A percentile compares a stretch with the other conserved stretches of the same genome.
These are phyloP conservation scores for Ceratocystis variospora DNA, from an alignment of 2,329 filamentous ascomycete genomes.

Conservation along the genomic window DNA sequence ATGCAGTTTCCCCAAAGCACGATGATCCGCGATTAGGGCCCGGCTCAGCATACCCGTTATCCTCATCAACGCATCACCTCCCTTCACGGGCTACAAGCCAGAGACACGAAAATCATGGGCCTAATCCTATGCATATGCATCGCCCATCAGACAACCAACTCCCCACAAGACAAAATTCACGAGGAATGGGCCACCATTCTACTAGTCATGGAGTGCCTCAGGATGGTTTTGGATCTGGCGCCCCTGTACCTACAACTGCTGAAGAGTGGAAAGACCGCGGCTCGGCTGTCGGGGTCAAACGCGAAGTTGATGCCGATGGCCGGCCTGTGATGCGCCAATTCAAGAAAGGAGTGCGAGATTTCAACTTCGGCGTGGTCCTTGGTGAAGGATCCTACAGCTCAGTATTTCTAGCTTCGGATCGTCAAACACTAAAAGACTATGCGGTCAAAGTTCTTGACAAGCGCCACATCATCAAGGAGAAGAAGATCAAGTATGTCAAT, in stretches of 20 bases:
- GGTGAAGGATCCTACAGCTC: slow-evolving; percentile 98
- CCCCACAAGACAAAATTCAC: slow-evolving; percentile 45
- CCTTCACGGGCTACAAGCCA: slow-evolving; percentile 16
- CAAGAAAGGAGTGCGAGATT: slow-evolving; percentile 96
- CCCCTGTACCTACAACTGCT: slow-evolving; percentile 42
- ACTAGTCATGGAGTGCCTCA: slow-evolving; percentile 25
- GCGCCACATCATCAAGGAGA: slow-evolving; percentile 98
- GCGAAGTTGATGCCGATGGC: slow-evolving; percentile 75
- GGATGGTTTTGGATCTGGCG: slow-evolving; percentile 29
- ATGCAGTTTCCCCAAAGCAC: slow-evolving; percentile 21
- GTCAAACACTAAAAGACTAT: slow-evolving; percentile 88
- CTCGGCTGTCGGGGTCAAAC: slow-evolving; percentile 68
- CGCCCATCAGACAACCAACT: slow-evolving; percentile 12
- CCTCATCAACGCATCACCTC: slow-evolving; percentile 6
- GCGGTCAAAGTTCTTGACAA: slow-evolving; percentile 98
- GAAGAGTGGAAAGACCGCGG: slow-evolving; percentile 96
- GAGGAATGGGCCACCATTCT: slow-evolving; percentile 49
- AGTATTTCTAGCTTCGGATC: slow-evolving; percentile 81
- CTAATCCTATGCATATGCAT: neutral
- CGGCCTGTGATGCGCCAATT: slow-evolving; percentile 69
- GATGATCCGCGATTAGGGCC: slow-evolving; percentile 30
- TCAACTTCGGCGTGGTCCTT: slow-evolving; percentile 77
- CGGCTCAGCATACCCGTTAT: slow-evolving; percentile 4
- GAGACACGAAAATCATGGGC: slow-evolving; percentile 3
- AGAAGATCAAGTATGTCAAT: slow-evolving; percentile 99